Evolutionary conservation across 805 yeast genomes (phyloP).

Genomic region (Yarrowia bubula): DNA sequence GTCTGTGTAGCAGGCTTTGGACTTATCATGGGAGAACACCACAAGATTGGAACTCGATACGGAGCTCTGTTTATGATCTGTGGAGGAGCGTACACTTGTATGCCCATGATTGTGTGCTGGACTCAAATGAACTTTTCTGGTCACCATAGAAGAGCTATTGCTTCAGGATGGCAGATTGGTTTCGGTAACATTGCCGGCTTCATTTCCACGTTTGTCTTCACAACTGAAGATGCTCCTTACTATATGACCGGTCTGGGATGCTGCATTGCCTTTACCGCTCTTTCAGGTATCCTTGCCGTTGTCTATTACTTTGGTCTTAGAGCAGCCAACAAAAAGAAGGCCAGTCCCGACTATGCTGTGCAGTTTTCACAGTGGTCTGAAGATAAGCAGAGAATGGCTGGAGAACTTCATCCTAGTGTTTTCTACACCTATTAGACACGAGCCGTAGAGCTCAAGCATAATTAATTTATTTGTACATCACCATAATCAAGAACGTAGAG

Average conservation of each 20-base stretch:
- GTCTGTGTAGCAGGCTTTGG: slow-evolving; percentile 55
- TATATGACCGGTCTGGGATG: slow-evolving; percentile 56
- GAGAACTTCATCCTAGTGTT: slow-evolving; percentile 40
- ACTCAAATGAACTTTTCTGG: slow-evolving; percentile 60
- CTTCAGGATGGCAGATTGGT: slow-evolving; percentile 62
- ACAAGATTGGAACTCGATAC: slow-evolving; percentile 48
- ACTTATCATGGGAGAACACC: slow-evolving; percentile 50
- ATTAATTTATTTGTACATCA: slow-evolving; percentile 9
- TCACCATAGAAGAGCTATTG: slow-evolving; percentile 58
- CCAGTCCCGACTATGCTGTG: slow-evolving; percentile 27
- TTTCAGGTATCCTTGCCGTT: slow-evolving; percentile 43
- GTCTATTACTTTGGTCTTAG: slow-evolving; percentile 41
- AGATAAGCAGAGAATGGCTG: slow-evolving; percentile 33
- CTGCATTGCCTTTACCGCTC: slow-evolving; percentile 48
- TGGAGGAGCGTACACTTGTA: slow-evolving; percentile 57
- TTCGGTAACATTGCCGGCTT: slow-evolving; percentile 76
- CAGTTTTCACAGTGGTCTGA: slow-evolving; percentile 12
- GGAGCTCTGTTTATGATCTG: slow-evolving; percentile 64
- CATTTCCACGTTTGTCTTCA: slow-evolving; percentile 57
- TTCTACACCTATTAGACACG: slow-evolving; percentile 36
- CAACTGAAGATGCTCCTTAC: slow-evolving; percentile 55
- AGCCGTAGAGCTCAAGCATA: neutral
- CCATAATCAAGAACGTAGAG: too few species aligned
- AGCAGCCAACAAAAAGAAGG: slow-evolving; percentile 36
- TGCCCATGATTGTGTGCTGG: slow-evolving; percentile 75